A percentile compares a stretch with the other conserved stretches of the same genome.
Evolutionary conservation across 441 rosid genomes (phyloP).

Genomic region (Adansonia gregorii): DNA sequence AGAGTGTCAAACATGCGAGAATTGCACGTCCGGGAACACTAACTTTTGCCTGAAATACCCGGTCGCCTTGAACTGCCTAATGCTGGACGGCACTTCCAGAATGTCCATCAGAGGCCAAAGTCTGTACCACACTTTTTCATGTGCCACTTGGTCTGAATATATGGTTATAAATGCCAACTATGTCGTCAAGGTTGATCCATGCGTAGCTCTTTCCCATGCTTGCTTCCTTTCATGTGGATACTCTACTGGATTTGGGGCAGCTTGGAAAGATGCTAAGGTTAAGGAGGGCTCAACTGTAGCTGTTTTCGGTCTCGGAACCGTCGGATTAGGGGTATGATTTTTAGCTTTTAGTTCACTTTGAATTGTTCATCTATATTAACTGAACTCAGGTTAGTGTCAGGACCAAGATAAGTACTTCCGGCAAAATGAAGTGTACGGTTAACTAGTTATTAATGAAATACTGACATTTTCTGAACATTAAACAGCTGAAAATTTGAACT

Average conservation of each 20-base stretch:
- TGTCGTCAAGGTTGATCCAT: conserved; percentile 37
- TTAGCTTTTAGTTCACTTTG: not conserved
- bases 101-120: conserved; percentile 42
- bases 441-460: not conserved
- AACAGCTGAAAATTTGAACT: not conserved
- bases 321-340: conserved; percentile 59
- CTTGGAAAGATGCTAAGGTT: conserved; percentile 59
- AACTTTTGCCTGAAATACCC: conserved; percentile 47
- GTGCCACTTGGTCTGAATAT: conserved; percentile 57
- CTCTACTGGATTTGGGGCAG: conserved; percentile 60
- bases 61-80: conserved; percentile 21
- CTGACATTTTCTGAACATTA: not conserved
- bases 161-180: conserved; percentile 38
- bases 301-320: conserved; percentile 64
- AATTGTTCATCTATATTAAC: too few species aligned
- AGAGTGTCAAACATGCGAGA: conserved; percentile 49
- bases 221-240: conserved; percentile 54
- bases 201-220: conserved; percentile 34
- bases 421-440: too few species aligned
- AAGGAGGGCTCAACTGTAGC: conserved; percentile 57
- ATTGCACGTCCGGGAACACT: conserved; percentile 36
- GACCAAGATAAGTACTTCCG: too few species aligned
- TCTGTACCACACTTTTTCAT: conserved; percentile 40
- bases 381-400: too few species aligned
- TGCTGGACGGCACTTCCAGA: conserved; percentile 52